Base-by-base conservation (phyloP, 495 filamentous ascomycete species). In the Hypoxylon trugodes region DNA sequence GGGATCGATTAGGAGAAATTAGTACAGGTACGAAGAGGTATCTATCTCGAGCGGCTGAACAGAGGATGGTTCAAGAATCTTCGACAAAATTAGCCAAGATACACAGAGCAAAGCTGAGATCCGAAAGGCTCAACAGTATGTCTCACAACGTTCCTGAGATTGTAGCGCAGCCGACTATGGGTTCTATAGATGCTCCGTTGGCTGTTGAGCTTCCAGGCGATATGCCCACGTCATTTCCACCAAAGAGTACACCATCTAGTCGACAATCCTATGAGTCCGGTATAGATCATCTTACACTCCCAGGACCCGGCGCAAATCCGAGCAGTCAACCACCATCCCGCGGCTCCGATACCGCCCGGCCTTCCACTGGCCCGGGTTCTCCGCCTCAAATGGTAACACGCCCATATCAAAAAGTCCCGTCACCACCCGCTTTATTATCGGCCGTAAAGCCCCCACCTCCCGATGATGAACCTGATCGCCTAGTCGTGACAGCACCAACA, bases 1-100 rank as follows among this genome's bases (percentile, higher is more conserved):
- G 95, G 94, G 86, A 91, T 70, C 86, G 95, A 3, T 79, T 98
- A 10, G 88, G 90, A 26, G 94, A 98, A 36, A 97, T 98, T 74
- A 93, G 89, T 76, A 97, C 92, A 30, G 91, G 88, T 70, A 98
- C 95, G 0, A 84, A 90, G 36, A 85, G 86, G 51, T 98, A 98
- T 71, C 83, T 98, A n/a, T 75, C 78, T 4, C 87, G 87, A 61
- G 78, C 81, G 10, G 87, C 89, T 9, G 89, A 95, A 30, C 87
- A 92, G 69, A 81, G 76, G 59, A 90, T 90, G 80, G 92, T 90
- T 41, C 75, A 89, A 53, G 82, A 86, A 52, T 88, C 91, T 1
- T 88, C 93, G 6, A 83, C 85, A n/a, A 93, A 93, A 70, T 80
- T 97, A 69, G 91, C 89, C 43, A 89, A 90, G 73, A 93, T 97